phyloP scores from a whole-genome alignment of 768 basidiomycete genomes.

The Suillus occidentalis region DNA sequence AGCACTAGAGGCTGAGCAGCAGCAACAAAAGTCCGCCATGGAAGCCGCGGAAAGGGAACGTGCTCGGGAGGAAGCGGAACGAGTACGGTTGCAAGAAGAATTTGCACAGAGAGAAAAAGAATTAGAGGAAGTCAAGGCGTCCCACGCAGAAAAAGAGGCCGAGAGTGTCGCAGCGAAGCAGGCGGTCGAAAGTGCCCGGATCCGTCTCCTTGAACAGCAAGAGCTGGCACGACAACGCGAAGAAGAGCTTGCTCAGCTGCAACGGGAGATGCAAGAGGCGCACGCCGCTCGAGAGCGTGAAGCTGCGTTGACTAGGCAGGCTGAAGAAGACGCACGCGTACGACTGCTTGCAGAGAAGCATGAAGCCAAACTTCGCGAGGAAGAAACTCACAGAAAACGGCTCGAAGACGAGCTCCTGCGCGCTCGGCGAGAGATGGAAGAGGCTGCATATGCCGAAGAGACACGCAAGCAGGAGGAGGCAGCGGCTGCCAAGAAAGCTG shows the following conservation, averaged over 20 bases:
- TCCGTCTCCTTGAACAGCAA: conserved; percentile 24
- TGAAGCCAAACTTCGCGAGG: conserved; percentile 28
- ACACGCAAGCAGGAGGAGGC: conserved; percentile 21
- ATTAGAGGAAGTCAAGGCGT: conserved; percentile 23
- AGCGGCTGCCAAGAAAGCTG: conserved; percentile 16
- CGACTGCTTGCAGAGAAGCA: conserved; percentile 28
- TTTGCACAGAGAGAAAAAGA: conserved; percentile 27
- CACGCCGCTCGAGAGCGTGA: conserved; percentile 28
- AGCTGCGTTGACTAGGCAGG: conserved; percentile 15
- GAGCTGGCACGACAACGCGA: conserved; percentile 22
- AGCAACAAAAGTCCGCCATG: conserved; percentile 24
- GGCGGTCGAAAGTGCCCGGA: conserved; percentile 28
- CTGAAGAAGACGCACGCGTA: conserved; percentile 25
- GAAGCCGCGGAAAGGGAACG: conserved; percentile 29
- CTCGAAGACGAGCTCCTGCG: conserved; percentile 29
- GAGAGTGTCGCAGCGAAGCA: conserved; percentile 24
- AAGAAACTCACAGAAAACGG: conserved; percentile 24
- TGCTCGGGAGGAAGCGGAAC: conserved; percentile 28
- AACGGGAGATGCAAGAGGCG: conserved; percentile 24
- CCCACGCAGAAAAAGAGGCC: conserved; percentile 26
- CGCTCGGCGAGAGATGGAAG: conserved; percentile 21
- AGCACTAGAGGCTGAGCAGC: conserved; percentile 29
- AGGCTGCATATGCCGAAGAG: conserved; percentile 17
- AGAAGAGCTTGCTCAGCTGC: conserved; percentile 29
- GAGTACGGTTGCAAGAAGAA: conserved; percentile 28